Percentiles rank a stretch among this genome's conserved stretches.
These are phyloP conservation scores for Malus asiatica DNA, from an alignment of 306 rosid species.

Conservation along the genomic window DNA sequence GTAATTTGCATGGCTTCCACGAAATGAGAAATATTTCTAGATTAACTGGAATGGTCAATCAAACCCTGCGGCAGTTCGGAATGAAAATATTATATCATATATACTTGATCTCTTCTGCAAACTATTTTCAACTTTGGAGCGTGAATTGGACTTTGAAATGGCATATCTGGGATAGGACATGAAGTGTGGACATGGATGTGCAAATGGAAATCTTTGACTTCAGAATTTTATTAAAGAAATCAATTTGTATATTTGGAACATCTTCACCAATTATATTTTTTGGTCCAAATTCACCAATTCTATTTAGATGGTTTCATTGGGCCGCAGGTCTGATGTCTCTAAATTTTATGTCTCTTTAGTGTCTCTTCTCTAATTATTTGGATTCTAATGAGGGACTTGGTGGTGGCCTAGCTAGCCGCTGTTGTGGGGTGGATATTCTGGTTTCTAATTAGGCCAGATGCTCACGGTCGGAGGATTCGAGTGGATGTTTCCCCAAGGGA, in stretches of 20 bases:
- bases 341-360: too few species aligned
- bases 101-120: not conserved
- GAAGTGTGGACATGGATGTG: conserved; percentile 25
- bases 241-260: not conserved
- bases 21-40: not conserved
- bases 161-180: conserved; percentile 19
- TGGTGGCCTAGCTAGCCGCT: too few species aligned
- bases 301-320: not conserved
- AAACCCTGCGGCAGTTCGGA: not conserved
- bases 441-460: too few species aligned
- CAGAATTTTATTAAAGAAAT: not conserved
- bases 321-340: too few species aligned
- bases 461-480: too few species aligned
- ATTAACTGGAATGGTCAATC: not conserved
- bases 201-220: conserved; percentile 44
- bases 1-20: not conserved
- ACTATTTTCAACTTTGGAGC: not conserved
- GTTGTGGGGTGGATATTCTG: too few species aligned
- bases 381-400: too few species aligned
- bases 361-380: too few species aligned
- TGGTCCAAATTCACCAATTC: not conserved
- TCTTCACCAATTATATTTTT: not conserved
- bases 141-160: conserved; percentile 17
- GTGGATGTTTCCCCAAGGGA: too few species aligned
- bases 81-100: not conserved